A percentile compares a stretch with the other conserved stretches of the same genome.
Evolutionary conservation across 2,329 filamentous ascomycete genomes (phyloP).

Genomic region (Coniochaeta hoffmannii): DNA sequence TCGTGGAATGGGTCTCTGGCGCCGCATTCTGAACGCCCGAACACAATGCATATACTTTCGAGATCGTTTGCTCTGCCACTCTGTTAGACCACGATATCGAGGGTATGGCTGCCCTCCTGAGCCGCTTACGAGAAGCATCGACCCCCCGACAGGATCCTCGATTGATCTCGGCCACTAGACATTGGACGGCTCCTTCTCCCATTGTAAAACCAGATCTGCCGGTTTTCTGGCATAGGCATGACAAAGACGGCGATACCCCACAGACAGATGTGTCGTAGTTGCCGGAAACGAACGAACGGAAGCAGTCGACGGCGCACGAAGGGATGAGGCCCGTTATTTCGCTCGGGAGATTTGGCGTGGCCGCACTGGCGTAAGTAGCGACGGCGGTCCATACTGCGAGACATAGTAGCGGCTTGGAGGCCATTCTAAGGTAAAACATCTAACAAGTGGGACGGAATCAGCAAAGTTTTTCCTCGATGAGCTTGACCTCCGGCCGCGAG

Average conservation of each 20-base stretch:
- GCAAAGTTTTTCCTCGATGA: constrained; percentile 6
- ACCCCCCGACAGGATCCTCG: constrained; percentile 41
- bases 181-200: constrained; percentile 65
- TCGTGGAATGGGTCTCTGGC: constrained; percentile 48
- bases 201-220: constrained; percentile 58
- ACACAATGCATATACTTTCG: constrained; percentile 54
- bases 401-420: constrained; percentile 24
- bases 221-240: constrained; percentile 55
- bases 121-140: constrained; percentile 30
- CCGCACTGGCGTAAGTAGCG: constrained; percentile 16
- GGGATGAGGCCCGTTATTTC: constrained; percentile 42
- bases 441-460: constrained; percentile 9
- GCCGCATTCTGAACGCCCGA: constrained; percentile 38
- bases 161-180: constrained; percentile 48
- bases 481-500: neutral
- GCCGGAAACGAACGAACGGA: constrained; percentile 53
- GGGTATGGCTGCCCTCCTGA: too few species aligned
- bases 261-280: constrained; percentile 49
- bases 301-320: constrained; percentile 51
- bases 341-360: constrained; percentile 22
- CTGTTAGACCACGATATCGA: constrained; percentile 9
- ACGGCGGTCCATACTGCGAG: constrained; percentile 23
- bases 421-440: constrained; percentile 38
- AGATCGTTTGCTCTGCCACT: constrained; percentile 28
- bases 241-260: constrained; percentile 40